Conservation (phyloP, 2,329 filamentous ascomycete species). For the Arthroderma sp. region DNA sequence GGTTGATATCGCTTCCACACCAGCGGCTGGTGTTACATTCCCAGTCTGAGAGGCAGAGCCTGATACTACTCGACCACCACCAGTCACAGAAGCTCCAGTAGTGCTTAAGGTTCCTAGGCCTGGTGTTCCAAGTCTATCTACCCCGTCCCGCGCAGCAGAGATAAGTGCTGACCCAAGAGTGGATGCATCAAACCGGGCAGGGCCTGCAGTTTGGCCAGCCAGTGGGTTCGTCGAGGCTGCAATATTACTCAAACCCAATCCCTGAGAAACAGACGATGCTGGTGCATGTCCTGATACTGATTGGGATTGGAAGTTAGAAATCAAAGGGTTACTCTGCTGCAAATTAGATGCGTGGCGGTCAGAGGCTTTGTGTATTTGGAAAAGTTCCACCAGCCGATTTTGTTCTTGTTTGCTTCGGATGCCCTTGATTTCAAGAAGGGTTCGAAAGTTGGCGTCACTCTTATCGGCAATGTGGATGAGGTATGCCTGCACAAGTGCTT, state of each 20-base stretch:
- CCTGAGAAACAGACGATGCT: constrained; percentile 29
- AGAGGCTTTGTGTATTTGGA: constrained; percentile 66
- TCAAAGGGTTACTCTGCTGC: constrained; percentile 54
- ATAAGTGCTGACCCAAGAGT: constrained; percentile 78
- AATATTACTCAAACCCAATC: constrained; percentile 33
- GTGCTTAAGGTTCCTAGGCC: constrained; percentile 23
- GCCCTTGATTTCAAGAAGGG: constrained; percentile 90
- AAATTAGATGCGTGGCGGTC: constrained; percentile 53
- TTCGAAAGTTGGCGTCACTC: constrained; percentile 88
- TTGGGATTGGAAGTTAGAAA: constrained; percentile 46
- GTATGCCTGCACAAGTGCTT: constrained; percentile 92
- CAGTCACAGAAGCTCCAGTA: constrained; percentile 20
- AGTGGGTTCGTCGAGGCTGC: constrained; percentile 30
- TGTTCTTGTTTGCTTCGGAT: constrained; percentile 71
- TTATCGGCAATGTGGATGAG: constrained; percentile 92
- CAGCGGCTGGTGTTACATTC: constrained; percentile 14
- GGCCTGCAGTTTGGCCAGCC: constrained; percentile 31
- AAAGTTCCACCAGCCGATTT: constrained; percentile 70
- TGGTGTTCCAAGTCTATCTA: constrained; percentile 60
- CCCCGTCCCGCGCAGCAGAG: constrained; percentile 72
- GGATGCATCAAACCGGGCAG: constrained; percentile 61
- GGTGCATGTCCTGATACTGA: constrained; percentile 5
- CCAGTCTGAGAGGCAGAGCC: constrained; percentile 12
- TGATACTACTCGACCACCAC: constrained; percentile 15
- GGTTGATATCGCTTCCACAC: constrained; percentile 11